These are phyloP conservation scores for Fusarium transvaalense DNA, from an alignment of 2,329 filamentous ascomycete genomes.

Conservation along the genomic window DNA sequence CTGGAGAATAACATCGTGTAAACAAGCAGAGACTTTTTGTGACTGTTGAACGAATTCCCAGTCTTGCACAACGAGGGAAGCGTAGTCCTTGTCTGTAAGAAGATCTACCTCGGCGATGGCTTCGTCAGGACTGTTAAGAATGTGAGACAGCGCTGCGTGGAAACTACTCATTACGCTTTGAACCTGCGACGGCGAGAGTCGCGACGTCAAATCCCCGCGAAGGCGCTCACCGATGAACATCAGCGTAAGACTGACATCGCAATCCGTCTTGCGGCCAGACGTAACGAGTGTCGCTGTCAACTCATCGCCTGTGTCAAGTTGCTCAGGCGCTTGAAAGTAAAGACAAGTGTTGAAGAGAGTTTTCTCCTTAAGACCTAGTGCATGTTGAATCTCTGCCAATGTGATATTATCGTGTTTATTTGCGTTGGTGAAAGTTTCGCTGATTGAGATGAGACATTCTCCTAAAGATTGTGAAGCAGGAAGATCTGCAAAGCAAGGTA, in stretches of 20 bases:
- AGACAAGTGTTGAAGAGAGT: constrained; percentile 65
- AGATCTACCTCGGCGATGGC: constrained; percentile 62
- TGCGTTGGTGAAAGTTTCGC: constrained; percentile 46
- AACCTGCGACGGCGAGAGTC: constrained; percentile 59
- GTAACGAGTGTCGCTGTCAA: constrained; percentile 32
- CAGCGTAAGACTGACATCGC: constrained; percentile 61
- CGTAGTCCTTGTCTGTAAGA: constrained; percentile 67
- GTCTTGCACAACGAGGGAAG: constrained; percentile 67
- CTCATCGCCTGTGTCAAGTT: background rate
- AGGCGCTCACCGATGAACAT: constrained; percentile 58
- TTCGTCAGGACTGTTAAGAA: constrained; percentile 58
- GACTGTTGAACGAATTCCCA: constrained; percentile 56
- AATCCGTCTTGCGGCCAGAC: constrained; percentile 56
- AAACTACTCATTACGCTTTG: constrained; percentile 65
- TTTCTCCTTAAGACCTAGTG: constrained; percentile 57
- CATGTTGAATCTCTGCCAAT: constrained; percentile 61
- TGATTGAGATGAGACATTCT: constrained; percentile 50
- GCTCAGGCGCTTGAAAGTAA: constrained; percentile 59
- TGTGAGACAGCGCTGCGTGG: constrained; percentile 62
- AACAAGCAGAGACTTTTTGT: constrained; percentile 56
- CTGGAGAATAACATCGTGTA: constrained; percentile 61
- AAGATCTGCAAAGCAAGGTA: constrained; percentile 54
- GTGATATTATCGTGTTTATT: constrained; percentile 59
- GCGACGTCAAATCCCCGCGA: constrained; percentile 59
- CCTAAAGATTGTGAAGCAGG: constrained; percentile 51